These are phyloP conservation scores for Hordeum pubiflorum DNA, from an alignment of 202 grass and related monocot genomes.

Conservation along the genomic window DNA sequence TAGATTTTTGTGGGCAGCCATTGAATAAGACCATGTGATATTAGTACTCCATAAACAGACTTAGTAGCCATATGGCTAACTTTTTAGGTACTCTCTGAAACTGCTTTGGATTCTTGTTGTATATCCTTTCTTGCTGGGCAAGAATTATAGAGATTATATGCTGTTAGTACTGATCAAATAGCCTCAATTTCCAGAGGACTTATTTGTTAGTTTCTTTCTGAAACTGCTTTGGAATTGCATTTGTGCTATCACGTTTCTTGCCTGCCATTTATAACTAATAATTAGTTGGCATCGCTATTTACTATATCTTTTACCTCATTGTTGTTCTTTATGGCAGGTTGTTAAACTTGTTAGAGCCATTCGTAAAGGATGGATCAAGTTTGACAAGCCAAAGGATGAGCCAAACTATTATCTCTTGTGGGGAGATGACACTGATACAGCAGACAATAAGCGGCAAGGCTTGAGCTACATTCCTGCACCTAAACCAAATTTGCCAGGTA, in stretches of 20 bases:
- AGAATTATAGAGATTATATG: neutral
- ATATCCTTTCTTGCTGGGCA: neutral
- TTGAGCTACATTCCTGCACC: slow-evolving; percentile 90
- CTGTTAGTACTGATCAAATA: neutral
- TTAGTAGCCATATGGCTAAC: neutral
- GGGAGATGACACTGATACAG: slow-evolving; percentile 74
- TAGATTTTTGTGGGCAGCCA: neutral
- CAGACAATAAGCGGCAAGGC: slow-evolving; percentile 73
- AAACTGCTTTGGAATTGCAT: neutral
- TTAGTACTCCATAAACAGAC: neutral
- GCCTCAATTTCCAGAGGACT: neutral
- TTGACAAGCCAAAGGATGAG: slow-evolving; percentile 87
- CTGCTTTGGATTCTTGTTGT: neutral
- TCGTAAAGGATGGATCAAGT: slow-evolving; percentile 84
- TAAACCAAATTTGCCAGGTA: slow-evolving; percentile 91
- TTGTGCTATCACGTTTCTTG: neutral
- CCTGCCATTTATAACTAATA: neutral
- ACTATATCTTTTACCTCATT: slow-evolving; percentile 7
- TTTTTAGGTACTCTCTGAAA: neutral
- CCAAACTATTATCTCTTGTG: slow-evolving; percentile 60
- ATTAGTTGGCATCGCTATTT: neutral
- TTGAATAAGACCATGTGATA: neutral
- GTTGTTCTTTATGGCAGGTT: slow-evolving; percentile 50
- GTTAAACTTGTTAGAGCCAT: slow-evolving; percentile 92
- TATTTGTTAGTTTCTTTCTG: slow-evolving; percentile 5